Base-by-base conservation (phyloP, 805 yeast genomes). In the Candida qinlingensis region DNA sequence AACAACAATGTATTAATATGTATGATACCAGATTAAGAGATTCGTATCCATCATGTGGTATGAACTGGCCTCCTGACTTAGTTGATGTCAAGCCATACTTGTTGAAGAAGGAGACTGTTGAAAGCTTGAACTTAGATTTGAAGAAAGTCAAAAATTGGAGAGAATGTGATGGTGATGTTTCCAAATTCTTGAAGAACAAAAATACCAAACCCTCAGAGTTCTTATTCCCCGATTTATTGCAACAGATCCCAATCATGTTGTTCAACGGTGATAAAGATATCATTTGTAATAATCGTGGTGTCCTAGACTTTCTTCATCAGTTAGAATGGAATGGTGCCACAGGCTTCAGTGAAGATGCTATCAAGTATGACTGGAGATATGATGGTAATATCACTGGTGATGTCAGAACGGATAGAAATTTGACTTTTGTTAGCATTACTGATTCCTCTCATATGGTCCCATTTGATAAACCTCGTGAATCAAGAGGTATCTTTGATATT, bases 391-490 rank as follows among this genome's bases (percentile, higher is more conserved):
- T 56, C 1, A 74, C 72, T 2, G 85, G 84, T 5, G 50, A 57
- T 25, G 64, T 74, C 40, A 66, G 63, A 76, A 80, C 51, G 57
- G 91, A 82, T 42, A 74, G 87, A 53, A 87, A 88, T 60, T 70
- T 92, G 59, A 85, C 96, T 0, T 85, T 85, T 62, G 80, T 87
- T 33, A 79, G 80, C 49, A 79, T 92, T 2, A 78, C 68, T 62
- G 79, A 87, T 56, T 80, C 96, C 0, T 85, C 96, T 4, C 98
- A 94, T 62, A 92, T 94, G 98, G 94, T 90, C 28, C 96, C 98
- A 1, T 83, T 78, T 55, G 97, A 91, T 63, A 68, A 79, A 45
- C 86, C 94, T 2, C 79, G 74, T 41, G 74, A 77, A 29, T 77
- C 91, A 7, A 73, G 90, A 54, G 88, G 89, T 13, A 66, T 91